A percentile compares a stretch with the other conserved stretches of the same genome.
Conservation (phyloP, 371 early-diverging fungal species). For the Mucor indicus region DNA sequence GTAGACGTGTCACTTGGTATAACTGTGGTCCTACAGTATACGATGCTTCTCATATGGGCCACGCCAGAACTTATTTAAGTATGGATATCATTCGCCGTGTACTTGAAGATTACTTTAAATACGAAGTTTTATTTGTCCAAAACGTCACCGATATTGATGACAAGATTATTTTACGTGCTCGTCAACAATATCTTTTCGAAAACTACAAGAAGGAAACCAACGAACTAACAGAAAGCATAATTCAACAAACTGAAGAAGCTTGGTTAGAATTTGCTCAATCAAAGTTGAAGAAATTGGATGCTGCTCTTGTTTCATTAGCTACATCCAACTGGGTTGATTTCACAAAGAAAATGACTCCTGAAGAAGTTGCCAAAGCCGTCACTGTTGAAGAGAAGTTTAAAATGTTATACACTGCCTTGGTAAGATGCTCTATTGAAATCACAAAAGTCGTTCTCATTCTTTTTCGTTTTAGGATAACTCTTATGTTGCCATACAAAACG, state of each 20-base stretch:
- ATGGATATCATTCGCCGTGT: conserved; percentile 97
- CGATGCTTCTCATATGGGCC: conserved; percentile 98
- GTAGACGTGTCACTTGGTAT: conserved; percentile 92
- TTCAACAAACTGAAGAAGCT: conserved; percentile 59
- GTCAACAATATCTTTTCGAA: conserved; percentile 82
- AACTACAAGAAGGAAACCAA: conserved; percentile 49
- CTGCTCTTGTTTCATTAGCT: conserved; percentile 26
- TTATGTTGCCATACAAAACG: conserved; percentile 46
- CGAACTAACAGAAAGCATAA: conserved; percentile 32
- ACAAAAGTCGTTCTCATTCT: not conserved
- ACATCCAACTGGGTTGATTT: conserved; percentile 56
- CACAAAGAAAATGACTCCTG: conserved; percentile 49
- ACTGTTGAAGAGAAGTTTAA: conserved; percentile 69
- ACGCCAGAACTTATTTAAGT: conserved; percentile 95
- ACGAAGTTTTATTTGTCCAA: conserved; percentile 96
- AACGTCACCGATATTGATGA: conserved; percentile 99
- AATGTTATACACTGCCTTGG: conserved; percentile 68
- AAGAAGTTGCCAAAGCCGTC: conserved; percentile 46
- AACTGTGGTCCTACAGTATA: conserved; percentile 99
- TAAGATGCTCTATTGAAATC: conserved; percentile 15
- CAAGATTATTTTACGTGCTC: conserved; percentile 95
- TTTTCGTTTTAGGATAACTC: conserved; percentile 35
- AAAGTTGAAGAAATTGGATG: conserved; percentile 55
- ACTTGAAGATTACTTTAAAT: conserved; percentile 94
- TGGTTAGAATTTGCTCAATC: conserved; percentile 59